These are phyloP conservation scores for Candida tetrigidarum DNA, from an alignment of 1,139 yeast genomes.

Conservation along the genomic window DNA sequence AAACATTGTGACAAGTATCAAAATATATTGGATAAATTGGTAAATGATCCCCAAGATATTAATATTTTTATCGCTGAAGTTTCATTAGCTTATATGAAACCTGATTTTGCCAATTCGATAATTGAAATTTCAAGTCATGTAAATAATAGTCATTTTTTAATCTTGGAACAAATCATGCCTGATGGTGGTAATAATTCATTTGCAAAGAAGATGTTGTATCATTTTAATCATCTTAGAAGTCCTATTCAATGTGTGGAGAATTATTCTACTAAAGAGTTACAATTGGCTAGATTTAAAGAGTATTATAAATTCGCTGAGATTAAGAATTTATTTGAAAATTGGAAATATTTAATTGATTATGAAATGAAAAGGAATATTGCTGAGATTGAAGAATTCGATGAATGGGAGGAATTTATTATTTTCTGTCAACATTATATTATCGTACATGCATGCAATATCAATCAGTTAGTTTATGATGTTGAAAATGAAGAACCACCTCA, in stretches of 20 bases:
- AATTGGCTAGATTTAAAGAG: slow-evolving; percentile 50
- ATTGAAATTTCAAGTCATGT: slow-evolving; percentile 53
- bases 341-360: slow-evolving; percentile 49
- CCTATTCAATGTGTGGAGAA: slow-evolving; percentile 69
- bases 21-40: slow-evolving; percentile 29
- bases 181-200: slow-evolving; percentile 66
- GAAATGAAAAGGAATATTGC: slow-evolving; percentile 48
- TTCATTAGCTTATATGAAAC: slow-evolving; percentile 79
- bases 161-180: slow-evolving; percentile 76
- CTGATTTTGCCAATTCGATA: slow-evolving; percentile 67
- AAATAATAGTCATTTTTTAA: slow-evolving; percentile 60
- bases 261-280: slow-evolving; percentile 58
- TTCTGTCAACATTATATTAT: slow-evolving; percentile 80
- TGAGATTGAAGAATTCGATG: slow-evolving; percentile 72
- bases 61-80: slow-evolving; percentile 81
- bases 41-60: slow-evolving; percentile 29
- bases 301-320: slow-evolving; percentile 55
- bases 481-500: slow-evolving; percentile 11
- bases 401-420: slow-evolving; percentile 79
- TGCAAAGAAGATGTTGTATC: slow-evolving; percentile 75
- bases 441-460: slow-evolving; percentile 62
- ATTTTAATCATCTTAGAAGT: slow-evolving; percentile 67
- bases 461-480: slow-evolving; percentile 18
- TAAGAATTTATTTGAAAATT: slow-evolving; percentile 59
- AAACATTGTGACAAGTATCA: slow-evolving; percentile 51